phyloP scores from a whole-genome alignment of 805 yeast species.

The Clavispora fructus region DNA sequence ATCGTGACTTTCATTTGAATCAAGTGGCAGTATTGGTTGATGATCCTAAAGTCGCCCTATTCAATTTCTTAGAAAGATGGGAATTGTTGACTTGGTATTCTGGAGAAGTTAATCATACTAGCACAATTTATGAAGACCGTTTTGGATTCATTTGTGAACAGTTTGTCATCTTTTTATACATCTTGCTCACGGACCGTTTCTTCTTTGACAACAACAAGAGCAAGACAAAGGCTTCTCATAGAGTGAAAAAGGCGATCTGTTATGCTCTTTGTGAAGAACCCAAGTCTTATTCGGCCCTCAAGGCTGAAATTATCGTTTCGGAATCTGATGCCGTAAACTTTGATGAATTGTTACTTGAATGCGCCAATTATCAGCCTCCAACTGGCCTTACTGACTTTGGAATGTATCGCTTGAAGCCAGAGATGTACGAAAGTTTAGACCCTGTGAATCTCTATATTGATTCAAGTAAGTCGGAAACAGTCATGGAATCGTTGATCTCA shows the following conservation, averaged over 20 bases:
- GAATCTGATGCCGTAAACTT: constrained; percentile 33
- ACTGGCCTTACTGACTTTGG: constrained; percentile 55
- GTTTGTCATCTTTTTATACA: constrained; percentile 40
- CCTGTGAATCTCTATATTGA: constrained; percentile 26
- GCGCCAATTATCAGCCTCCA: constrained; percentile 63
- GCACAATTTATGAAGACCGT: constrained; percentile 46
- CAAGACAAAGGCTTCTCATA: constrained; percentile 21
- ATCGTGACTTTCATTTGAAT: constrained; percentile 42
- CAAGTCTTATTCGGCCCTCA: constrained; percentile 47
- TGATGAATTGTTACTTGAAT: constrained; percentile 51
- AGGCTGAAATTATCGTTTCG: constrained; percentile 17
- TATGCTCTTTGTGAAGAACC: constrained; percentile 51
- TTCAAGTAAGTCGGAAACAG: constrained; percentile 45
- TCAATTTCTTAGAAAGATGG: constrained; percentile 49
- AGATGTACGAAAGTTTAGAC: constrained; percentile 52
- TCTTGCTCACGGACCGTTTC: constrained; percentile 35
- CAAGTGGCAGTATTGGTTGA: constrained; percentile 40
- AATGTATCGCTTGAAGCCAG: constrained; percentile 59
- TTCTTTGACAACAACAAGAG: constrained; percentile 19
- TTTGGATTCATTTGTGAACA: constrained; percentile 40
- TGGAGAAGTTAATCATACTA: constrained; percentile 25
- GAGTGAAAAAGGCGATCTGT: constrained; percentile 39
- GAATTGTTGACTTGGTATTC: constrained; percentile 48
- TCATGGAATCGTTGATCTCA: constrained; percentile 43
- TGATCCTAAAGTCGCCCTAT: constrained; percentile 30